Evolutionary conservation across 2,329 filamentous ascomycete genomes (phyloP).

Genomic region (Fusarium verrucosum): DNA sequence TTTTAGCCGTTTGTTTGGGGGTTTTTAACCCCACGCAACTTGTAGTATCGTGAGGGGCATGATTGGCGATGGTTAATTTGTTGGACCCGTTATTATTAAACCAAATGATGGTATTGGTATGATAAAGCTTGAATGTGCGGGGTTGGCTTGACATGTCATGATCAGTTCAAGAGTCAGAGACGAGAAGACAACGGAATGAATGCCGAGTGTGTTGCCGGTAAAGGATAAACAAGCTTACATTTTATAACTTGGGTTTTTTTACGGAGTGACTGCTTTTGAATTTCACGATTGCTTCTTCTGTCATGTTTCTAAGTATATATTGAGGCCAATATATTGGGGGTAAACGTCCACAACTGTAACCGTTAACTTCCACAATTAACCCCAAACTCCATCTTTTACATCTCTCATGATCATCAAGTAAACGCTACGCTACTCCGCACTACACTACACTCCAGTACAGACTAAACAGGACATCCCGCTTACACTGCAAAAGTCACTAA

Average conservation of each 20-base stretch:
- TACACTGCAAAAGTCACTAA: conserved; percentile 15
- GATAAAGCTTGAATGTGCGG: conserved; percentile 29
- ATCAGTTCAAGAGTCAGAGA: conserved; percentile 2
- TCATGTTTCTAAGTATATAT: background rate
- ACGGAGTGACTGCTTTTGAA: too few relatives aligned
- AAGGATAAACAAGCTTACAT: background rate
- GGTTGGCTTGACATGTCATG: conserved; percentile 20
- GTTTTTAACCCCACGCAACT: background rate
- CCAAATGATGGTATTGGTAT: conserved; percentile 38
- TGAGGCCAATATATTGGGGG: background rate
- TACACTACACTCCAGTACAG: too few relatives aligned
- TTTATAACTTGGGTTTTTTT: too few relatives aligned
- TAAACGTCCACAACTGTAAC: background rate
- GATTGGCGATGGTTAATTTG: too few relatives aligned
- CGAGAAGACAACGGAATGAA: background rate
- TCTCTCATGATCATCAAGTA: background rate
- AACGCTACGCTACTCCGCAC: conserved; percentile 17
- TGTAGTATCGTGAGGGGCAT: conserved; percentile 5
- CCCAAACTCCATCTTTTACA: too few relatives aligned
- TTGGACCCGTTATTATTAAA: conserved; percentile 41
- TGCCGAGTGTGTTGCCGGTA: conserved; percentile 18
- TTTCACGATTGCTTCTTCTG: background rate
- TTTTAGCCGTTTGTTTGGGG: conserved; percentile 5
- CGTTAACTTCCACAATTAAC: background rate
- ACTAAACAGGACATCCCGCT: conserved; percentile 21